Base-by-base conservation (phyloP, 305 asterid genomes). In the Ilex paraguariensis region DNA sequence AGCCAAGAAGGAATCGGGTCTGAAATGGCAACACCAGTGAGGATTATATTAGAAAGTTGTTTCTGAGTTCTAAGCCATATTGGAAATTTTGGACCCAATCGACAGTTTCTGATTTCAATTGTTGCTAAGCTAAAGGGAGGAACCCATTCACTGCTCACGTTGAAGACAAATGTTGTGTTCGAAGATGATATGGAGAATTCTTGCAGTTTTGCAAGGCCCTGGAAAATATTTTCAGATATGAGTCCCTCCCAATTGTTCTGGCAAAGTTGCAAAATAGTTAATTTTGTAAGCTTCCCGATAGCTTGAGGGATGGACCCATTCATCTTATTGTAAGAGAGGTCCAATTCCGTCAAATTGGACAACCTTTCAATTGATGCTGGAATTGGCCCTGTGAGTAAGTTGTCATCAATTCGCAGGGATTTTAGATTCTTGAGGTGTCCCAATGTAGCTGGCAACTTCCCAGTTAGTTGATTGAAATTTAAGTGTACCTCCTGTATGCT, bases 31-130 rank as follows among this genome's bases (percentile, higher is more conserved):
- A 58, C 75, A 12, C 15, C 59, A 13, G 58, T 70, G 32, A 73
- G 44, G 21, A 72, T n/a, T 9, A 69, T 10, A 8, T 12, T 51
- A 9, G 58, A 44, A 60, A 77, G 72, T 36, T 63, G 67, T 13
- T 64, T 57, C 32, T 77, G 82, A 57, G 65, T 71, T 54, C 54
- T 64, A 15, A 77, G 64, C 73, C 78, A 73, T 11, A 59, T 14
- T 16, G 79, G 82, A 50, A 77, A 73, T n/a, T 61, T 57, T 6
- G 82, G 76, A 10, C 82, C 82, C 31, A 77, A 54, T 15, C 56
- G 40, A 46, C 81, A 79, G 14, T 73, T 65, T 42, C 65, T 73
- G 28, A 75, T 67, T 45, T 57, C 67, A 60, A 72, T 31, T 28
- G 42, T 63, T 12, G 12, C 67, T 14, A 79, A 69, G 51, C 51